A percentile compares a stretch with the other conserved stretches of the same genome.
Evolutionary conservation across 1,139 yeast species (phyloP).

Genomic region (Lodderomyces elongisporus): DNA sequence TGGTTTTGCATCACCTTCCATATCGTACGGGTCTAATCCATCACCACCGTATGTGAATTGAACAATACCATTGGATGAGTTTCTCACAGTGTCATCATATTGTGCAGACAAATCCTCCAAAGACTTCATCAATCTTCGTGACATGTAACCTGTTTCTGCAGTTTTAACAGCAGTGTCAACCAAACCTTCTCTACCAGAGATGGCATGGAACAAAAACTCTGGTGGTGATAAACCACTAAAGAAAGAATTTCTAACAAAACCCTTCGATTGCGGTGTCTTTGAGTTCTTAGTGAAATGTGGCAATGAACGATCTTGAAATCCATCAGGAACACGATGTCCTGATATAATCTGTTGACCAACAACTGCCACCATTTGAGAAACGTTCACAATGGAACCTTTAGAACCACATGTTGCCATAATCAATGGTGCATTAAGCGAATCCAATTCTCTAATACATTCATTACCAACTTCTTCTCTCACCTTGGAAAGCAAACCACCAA

Average conservation of each 20-base stretch:
- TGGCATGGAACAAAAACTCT: conserved; percentile 96
- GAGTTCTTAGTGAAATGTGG: conserved; percentile 97
- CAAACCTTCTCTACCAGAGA: conserved; percentile 98
- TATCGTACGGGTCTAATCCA: conserved; percentile 95
- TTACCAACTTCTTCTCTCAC: conserved; percentile 99
- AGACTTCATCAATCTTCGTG: conserved; percentile 97
- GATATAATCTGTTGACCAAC: conserved; percentile 99
- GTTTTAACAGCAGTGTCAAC: conserved; percentile 99
- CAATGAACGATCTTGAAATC: conserved; percentile 95
- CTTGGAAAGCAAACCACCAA: conserved; percentile 91
- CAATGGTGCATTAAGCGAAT: conserved; percentile 87
- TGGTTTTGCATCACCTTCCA: conserved; percentile 98
- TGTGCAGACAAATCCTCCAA: conserved; percentile 92
- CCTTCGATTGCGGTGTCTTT: conserved; percentile 96
- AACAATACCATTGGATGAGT: conserved; percentile 92
- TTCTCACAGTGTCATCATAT: conserved; percentile 92
- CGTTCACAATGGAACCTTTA: conserved; percentile 95
- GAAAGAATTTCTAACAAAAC: conserved; percentile 95
- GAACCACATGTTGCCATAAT: conserved; percentile 99
- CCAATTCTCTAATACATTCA: conserved; percentile 89
- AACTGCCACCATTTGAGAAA: conserved; percentile 99
- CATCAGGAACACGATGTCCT: conserved; percentile 99
- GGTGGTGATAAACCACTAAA: conserved; percentile 93
- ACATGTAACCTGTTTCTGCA: conserved; percentile 99
- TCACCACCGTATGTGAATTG: conserved; percentile 99